A percentile compares a stretch with the other conserved stretches of the same genome.
These are phyloP conservation scores for Sedum album DNA, from an alignment of 164 flowering plant species.

Conservation along the genomic window DNA sequence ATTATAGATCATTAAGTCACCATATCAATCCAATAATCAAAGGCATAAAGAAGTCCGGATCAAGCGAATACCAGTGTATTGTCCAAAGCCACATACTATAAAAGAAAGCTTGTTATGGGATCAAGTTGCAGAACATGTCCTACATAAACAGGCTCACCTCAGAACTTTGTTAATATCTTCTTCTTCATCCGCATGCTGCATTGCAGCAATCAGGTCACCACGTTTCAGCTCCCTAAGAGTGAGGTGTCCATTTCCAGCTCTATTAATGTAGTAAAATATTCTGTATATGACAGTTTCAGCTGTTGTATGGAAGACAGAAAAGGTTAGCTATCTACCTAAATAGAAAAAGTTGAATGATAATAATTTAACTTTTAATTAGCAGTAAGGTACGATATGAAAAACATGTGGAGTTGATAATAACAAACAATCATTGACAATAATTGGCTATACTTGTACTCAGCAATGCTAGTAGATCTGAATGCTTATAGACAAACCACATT, in stretches of 20 bases:
- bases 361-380: neutral
- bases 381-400: neutral
- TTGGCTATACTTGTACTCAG: neutral
- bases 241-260: too few relatives aligned
- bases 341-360: neutral
- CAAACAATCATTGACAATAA: neutral
- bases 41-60: neutral
- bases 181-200: too few relatives aligned
- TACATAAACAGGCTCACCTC: conserved; percentile 16
- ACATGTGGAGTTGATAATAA: neutral
- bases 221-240: too few relatives aligned
- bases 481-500: neutral
- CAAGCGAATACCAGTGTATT: neutral
- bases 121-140: too few relatives aligned
- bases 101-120: too few relatives aligned
- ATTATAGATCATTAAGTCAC: neutral
- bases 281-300: too few relatives aligned
- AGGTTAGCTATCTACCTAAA: conserved; percentile 12
- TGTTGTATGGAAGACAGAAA: too few relatives aligned
- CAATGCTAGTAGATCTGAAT: neutral
- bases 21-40: conserved; percentile 4
- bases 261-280: too few relatives aligned
- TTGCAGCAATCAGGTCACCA: too few relatives aligned
- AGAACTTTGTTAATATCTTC: too few relatives aligned
- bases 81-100: neutral